phyloP scores from a whole-genome alignment of 2,329 filamentous ascomycete genomes.

The Balansia obtecta region DNA sequence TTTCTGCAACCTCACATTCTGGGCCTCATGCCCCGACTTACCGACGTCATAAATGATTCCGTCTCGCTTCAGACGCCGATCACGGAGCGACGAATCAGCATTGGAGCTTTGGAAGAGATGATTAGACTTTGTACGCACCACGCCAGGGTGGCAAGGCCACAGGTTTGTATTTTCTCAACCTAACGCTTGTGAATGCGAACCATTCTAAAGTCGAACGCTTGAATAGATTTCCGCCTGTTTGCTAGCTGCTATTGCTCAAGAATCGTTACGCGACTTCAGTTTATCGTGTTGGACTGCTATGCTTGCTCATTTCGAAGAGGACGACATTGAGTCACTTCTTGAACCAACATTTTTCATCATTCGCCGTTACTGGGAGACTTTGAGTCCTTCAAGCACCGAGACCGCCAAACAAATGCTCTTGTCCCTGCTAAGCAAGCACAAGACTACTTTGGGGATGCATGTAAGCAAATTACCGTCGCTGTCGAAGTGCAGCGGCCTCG shows the following conservation, averaged over 20 bases:
- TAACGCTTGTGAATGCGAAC: background rate
- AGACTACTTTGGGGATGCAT: constrained; percentile 47
- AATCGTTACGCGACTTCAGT: constrained; percentile 62
- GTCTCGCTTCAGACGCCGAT: constrained; percentile 38
- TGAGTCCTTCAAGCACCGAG: constrained; percentile 48
- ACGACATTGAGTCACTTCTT: constrained; percentile 67
- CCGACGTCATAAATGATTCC: constrained; percentile 63
- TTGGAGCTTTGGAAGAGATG: constrained; percentile 81
- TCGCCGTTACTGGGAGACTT: constrained; percentile 61
- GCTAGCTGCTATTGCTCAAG: constrained; percentile 66
- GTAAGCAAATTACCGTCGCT: constrained; percentile 72
- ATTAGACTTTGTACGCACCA: constrained; percentile 62
- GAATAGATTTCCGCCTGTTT: constrained; percentile 78
- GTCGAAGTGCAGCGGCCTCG: constrained; percentile 54
- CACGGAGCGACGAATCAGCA: constrained; percentile 61
- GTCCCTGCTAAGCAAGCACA: constrained; percentile 52
- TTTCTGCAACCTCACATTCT: constrained; percentile 79
- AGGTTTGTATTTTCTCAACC: constrained; percentile 41
- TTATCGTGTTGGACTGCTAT: constrained; percentile 79
- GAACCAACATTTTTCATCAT: constrained; percentile 87
- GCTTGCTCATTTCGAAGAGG: constrained; percentile 59
- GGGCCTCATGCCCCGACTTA: constrained; percentile 74
- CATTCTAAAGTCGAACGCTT: background rate
- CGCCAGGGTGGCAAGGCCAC: constrained; percentile 70
- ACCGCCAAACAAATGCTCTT: constrained; percentile 51